phyloP scores from a whole-genome alignment of 78 protist species.

The Neovahlkampfia damariscottae region DNA sequence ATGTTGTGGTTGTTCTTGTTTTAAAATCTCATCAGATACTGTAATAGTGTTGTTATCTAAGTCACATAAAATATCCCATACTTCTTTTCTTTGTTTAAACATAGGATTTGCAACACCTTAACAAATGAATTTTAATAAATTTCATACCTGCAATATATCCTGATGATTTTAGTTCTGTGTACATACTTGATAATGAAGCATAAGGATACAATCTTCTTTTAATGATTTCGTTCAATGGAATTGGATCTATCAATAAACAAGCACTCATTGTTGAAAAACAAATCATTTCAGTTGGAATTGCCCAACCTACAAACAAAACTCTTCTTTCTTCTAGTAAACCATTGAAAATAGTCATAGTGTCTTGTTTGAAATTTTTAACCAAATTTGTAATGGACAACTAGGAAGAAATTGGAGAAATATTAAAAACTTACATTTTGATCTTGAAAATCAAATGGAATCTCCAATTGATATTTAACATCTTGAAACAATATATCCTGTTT shows the following conservation, averaged over 20 bases:
- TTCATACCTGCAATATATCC: too few species aligned
- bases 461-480: neutral
- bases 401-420: neutral
- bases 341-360: conserved; percentile 57
- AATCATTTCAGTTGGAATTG: conserved; percentile 41
- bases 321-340: conserved; percentile 57
- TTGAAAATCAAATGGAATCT: neutral
- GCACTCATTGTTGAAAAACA: conserved; percentile 41
- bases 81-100: conserved; percentile 44
- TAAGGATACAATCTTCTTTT: neutral
- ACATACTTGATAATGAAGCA: neutral
- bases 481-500: neutral
- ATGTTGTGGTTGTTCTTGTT: neutral
- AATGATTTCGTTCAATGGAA: conserved; percentile 44
- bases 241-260: conserved; percentile 52
- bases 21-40: neutral
- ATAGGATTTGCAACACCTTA: conserved; percentile 67
- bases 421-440: neutral
- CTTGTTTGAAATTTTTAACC: conserved; percentile 41
- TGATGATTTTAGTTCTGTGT: neutral
- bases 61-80: conserved; percentile 75
- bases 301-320: conserved; percentile 58
- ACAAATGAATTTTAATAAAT: too few species aligned
- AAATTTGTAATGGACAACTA: conserved; percentile 35
- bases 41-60: conserved; percentile 18